Evolutionary conservation across 805 yeast species (phyloP).

Genomic region (Wickerhamomyces ciferrii): DNA sequence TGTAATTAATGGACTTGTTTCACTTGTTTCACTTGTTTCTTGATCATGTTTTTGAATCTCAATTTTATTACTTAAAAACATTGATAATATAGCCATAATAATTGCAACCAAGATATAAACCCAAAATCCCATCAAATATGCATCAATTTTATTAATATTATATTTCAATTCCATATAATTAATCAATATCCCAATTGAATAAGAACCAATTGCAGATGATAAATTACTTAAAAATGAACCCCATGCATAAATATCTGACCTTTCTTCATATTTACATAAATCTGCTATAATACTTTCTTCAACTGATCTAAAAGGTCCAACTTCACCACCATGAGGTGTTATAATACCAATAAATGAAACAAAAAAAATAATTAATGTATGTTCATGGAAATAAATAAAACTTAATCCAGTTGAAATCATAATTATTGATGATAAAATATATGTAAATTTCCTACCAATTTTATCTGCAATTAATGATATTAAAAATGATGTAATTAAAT

Average conservation of each 20-base stretch:
- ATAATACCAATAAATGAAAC: slow-evolving; percentile 82
- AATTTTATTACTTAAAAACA: slow-evolving; percentile 43
- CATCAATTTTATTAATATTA: slow-evolving; percentile 27
- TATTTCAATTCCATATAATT: slow-evolving; percentile 33
- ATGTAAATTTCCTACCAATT: slow-evolving; percentile 62
- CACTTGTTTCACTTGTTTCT: slow-evolving; percentile 9
- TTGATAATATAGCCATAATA: slow-evolving; percentile 42
- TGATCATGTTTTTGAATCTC: slow-evolving; percentile 26
- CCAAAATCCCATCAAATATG: slow-evolving; percentile 51
- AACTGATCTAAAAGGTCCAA: slow-evolving; percentile 81
- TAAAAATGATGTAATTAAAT: slow-evolving; percentile 59
- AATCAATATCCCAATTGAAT: slow-evolving; percentile 52
- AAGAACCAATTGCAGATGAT: slow-evolving; percentile 71
- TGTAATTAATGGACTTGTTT: background rate
- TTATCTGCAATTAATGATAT: slow-evolving; percentile 71
- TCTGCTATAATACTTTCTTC: slow-evolving; percentile 81
- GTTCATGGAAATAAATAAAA: slow-evolving; percentile 44
- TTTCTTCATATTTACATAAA: slow-evolving; percentile 52
- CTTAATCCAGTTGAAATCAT: slow-evolving; percentile 63
- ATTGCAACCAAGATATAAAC: slow-evolving; percentile 49
- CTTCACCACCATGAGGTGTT: slow-evolving; percentile 82
- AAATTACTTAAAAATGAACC: slow-evolving; percentile 61
- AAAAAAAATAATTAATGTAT: slow-evolving; percentile 45
- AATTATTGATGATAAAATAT: slow-evolving; percentile 55
- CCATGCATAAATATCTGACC: slow-evolving; percentile 70